Base-by-base conservation (phyloP, 1,284 basidiomycete genomes). In the Schizophyllum amplum region DNA sequence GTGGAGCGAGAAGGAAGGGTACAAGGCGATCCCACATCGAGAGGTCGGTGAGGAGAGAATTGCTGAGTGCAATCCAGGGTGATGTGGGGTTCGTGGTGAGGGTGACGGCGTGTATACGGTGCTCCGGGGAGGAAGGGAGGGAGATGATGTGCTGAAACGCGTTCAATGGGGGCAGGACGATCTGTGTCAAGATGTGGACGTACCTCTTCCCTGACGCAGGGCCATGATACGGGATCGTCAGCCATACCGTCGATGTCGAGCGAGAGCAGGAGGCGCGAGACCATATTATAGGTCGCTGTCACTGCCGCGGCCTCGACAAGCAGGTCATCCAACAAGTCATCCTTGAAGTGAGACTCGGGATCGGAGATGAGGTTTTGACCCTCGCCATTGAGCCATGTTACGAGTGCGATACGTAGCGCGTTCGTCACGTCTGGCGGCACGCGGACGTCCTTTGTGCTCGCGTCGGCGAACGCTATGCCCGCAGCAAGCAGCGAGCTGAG, bases 251-350 rank as follows among this genome's bases (percentile, higher is more conserved):
- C 75, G 2, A 83, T 76, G 61, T 83, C 80, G 4, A 79, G 69
- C 1, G 78, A 72, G 5, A 80, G 65, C 20, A 83, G 68, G 61
- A 82, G 77, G n/a, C 81, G 71, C 22, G 80, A 82, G 1, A 83
- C 80, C 78, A 81, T 78, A 65, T 82, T 82, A 62, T 83, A 83
- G 0, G 70, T 64, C 3, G 77, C 76, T 0, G 77, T 72, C 1
- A 78, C 72, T 42, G 78, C 71, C 0, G 75, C 73, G 17, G 71
- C 73, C 61, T 83, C 80, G 22, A 78, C 77, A 48, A 80, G 70
- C 22, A 80, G 64, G 61, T 78, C 75, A 53, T 77, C 69, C 0
- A 70, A 64, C 53, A 65, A 58, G 24, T 69, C 66, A 2, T 42
- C 33, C 7, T 42, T 42, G 13, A n/a, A n/a, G n/a, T n/a, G n/a